Evolutionary conservation across 2,329 filamentous ascomycete species (phyloP).

Genomic region (Botrytis paeoniae): DNA sequence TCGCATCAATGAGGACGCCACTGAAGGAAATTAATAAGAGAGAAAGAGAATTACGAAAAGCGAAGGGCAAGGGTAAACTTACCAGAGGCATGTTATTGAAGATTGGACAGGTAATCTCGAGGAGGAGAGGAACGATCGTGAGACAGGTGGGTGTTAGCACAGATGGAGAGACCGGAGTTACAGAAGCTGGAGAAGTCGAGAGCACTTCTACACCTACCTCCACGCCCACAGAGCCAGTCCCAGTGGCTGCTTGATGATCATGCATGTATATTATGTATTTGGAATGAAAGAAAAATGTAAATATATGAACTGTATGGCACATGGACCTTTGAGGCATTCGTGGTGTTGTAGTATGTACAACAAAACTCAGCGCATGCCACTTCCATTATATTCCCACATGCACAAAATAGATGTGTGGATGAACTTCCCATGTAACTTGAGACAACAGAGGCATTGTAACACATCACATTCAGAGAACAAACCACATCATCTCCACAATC

Average conservation of each 20-base stretch:
- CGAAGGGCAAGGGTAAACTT: slow-evolving; percentile 35
- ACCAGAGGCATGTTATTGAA: slow-evolving; percentile 35
- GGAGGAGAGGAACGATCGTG: slow-evolving; percentile 29
- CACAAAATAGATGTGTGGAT: background rate
- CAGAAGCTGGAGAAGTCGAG: background rate
- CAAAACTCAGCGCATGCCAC: slow-evolving; percentile 20
- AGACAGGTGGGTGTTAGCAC: slow-evolving; percentile 25
- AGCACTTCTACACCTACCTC: background rate
- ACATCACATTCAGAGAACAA: background rate
- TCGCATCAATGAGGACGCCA: slow-evolving; percentile 36
- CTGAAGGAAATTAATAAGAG: slow-evolving; percentile 35
- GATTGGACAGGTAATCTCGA: slow-evolving; percentile 37
- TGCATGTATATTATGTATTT: slow-evolving; percentile 35
- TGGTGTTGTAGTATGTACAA: slow-evolving; percentile 28
- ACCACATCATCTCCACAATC: background rate
- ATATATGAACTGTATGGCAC: slow-evolving; percentile 14
- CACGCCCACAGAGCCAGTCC: slow-evolving; percentile 14
- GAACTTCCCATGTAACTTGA: background rate
- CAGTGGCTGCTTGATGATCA: slow-evolving; percentile 23
- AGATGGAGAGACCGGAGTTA: background rate
- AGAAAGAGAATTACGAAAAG: slow-evolving; percentile 33
- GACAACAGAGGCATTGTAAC: too few species aligned
- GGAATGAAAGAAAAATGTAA: slow-evolving; percentile 18
- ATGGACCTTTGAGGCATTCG: slow-evolving; percentile 22
- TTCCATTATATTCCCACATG: background rate